Evolutionary conservation across 495 filamentous ascomycete genomes (phyloP), one percentile per base, ranked within the genome.

Genomic region (Astrocystis sublimbata): DNA sequence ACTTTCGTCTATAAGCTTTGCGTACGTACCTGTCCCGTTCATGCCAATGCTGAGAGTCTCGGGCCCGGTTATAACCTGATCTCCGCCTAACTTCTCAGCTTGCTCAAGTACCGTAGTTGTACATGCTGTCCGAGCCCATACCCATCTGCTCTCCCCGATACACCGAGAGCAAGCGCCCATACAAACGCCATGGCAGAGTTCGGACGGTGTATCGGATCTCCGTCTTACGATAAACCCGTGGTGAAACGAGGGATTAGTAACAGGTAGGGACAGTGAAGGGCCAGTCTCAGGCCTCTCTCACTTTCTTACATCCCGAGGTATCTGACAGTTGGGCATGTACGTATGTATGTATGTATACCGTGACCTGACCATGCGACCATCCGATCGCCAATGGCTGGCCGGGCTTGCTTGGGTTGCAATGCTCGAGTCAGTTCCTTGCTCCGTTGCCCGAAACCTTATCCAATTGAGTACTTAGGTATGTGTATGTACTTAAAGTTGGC

Each of bases 361-460:
- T 28, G 23, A 28, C 23, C 26, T n/a, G 19, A 23, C 28, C 17
- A 23, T 38, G 40, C 26, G 50, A n/a, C 33, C 36, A 31, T 21
- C 2, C 23, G 23, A 31, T 42, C 21, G 15, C 28, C 28, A 35
- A 24, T 35, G 40, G 15, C n/a, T n/a, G n/a, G n/a, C n/a, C n/a
- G n/a, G n/a, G n/a, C n/a, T n/a, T n/a, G n/a, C n/a, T 33, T 26
- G n/a, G 23, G 26, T 6, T 35, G n/a, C 40, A n/a, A n/a, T 13
- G 24, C 23, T 40, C 35, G 53, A 57, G 40, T 57, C 38, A 45
- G 40, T 45, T 33, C 31, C 46, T 13, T 45, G n/a, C 52, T 56
- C 15, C 15, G 13, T 28, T 1, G n/a, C n/a, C 33, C 23, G 15
- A 7, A n/a, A 19, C 13, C 26, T 49, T 6, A 23, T n/a, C n/a